These are phyloP conservation scores for Capronia epimyces DNA, from an alignment of 2,329 filamentous ascomycete genomes.

Conservation along the genomic window DNA sequence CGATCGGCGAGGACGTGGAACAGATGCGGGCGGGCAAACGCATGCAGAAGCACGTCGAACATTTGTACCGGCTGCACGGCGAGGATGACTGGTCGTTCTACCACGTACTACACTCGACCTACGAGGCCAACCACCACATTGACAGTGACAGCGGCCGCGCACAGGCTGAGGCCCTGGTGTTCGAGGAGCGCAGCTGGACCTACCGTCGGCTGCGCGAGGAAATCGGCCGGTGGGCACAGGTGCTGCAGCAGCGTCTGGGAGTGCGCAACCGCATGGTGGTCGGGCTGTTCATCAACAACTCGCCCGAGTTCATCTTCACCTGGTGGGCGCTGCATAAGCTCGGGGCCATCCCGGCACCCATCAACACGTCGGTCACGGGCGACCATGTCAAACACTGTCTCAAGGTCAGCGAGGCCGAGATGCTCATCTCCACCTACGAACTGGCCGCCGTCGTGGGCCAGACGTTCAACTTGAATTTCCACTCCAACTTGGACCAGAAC, in stretches of 20 bases:
- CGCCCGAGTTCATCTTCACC: conserved; percentile 45
- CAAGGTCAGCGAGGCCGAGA: conserved; percentile 50
- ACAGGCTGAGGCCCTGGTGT: conserved; percentile 46
- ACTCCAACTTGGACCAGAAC: too few relatives aligned
- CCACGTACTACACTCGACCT: conserved; percentile 56
- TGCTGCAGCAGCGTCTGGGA: conserved; percentile 51
- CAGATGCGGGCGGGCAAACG: conserved; percentile 41
- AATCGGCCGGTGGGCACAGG: conserved; percentile 56
- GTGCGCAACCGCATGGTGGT: conserved; percentile 40
- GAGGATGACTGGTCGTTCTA: conserved; percentile 56
- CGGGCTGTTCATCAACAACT: conserved; percentile 46
- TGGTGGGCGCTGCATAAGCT: conserved; percentile 44
- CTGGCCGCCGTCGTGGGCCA: conserved; percentile 1
- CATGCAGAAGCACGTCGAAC: conserved; percentile 25
- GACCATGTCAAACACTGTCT: conserved; percentile 62
- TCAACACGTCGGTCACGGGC: conserved; percentile 58
- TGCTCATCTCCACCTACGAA: conserved; percentile 41
- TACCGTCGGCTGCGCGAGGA: conserved; percentile 48
- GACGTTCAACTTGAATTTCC: conserved; percentile 6
- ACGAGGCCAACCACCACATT: conserved; percentile 46
- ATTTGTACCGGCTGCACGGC: conserved; percentile 14
- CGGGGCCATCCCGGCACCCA: conserved; percentile 55
- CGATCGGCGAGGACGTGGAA: conserved; percentile 57
- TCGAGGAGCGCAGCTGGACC: conserved; percentile 45
- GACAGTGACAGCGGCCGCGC: too few relatives aligned